Evolutionary conservation across 768 basidiomycete genomes (phyloP).

Genomic region (Amanita inopinata): DNA sequence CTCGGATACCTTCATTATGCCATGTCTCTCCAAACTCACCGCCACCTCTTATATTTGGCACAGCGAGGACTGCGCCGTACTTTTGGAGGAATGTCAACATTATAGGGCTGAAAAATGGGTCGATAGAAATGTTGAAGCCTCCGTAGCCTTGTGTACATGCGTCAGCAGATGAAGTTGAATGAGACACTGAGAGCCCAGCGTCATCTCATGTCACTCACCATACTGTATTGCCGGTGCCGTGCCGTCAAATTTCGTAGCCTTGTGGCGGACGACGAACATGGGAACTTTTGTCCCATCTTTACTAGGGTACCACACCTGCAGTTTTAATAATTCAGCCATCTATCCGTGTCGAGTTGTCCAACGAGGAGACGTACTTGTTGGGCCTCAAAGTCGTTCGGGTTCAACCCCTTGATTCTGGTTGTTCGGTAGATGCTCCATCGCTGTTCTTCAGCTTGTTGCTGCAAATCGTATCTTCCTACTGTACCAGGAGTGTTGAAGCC

Average conservation of each 20-base stretch:
- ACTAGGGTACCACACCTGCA: slow-evolving; percentile 64
- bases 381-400: slow-evolving; percentile 57
- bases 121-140: slow-evolving; percentile 66
- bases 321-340: neutral
- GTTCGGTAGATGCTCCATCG: slow-evolving; percentile 50
- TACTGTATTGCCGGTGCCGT: slow-evolving; percentile 73
- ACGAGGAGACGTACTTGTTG: slow-evolving; percentile 38
- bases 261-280: slow-evolving; percentile 79
- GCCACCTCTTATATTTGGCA: slow-evolving; percentile 55
- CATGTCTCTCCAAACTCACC: slow-evolving; percentile 80
- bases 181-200: neutral
- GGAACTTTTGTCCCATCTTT: slow-evolving; percentile 77
- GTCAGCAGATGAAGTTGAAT: neutral
- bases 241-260: slow-evolving; percentile 59
- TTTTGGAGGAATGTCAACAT: slow-evolving; percentile 66
- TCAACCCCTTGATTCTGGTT: slow-evolving; percentile 49
- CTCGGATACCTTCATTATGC: slow-evolving; percentile 64
- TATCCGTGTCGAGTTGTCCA: too few species aligned
- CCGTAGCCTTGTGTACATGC: slow-evolving; percentile 48
- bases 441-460: slow-evolving; percentile 34
- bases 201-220: slow-evolving; percentile 35
- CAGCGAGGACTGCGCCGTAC: slow-evolving; percentile 59
- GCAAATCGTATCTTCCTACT: slow-evolving; percentile 55
- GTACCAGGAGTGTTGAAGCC: slow-evolving; percentile 70
- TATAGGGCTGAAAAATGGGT: slow-evolving; percentile 61